A percentile compares a stretch with the other conserved stretches of the same genome.
Conservation (phyloP, 2,329 filamentous ascomycete genomes). For the Chaetothyriales sp. region DNA sequence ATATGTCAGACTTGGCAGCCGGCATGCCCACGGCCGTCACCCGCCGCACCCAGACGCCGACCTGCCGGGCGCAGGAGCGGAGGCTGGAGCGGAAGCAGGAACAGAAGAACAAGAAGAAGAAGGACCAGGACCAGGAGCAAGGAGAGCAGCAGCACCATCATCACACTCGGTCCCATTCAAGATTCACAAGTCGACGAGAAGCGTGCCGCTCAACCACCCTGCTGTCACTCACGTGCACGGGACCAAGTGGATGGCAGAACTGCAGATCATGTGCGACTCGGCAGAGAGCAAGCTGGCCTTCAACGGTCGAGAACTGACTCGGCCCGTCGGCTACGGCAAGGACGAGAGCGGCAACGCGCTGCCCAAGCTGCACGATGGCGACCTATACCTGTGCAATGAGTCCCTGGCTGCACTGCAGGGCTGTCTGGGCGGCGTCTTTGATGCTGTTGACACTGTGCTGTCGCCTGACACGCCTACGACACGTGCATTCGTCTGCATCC, state of each 20-base stretch:
- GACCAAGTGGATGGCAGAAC: slow-evolving; percentile 79
- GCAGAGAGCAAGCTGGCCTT: slow-evolving; percentile 64
- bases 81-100: background rate
- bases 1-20: slow-evolving; percentile 68
- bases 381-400: slow-evolving; percentile 77
- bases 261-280: slow-evolving; percentile 67
- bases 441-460: slow-evolving; percentile 80
- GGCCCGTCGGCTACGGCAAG: slow-evolving; percentile 34
- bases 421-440: slow-evolving; percentile 79
- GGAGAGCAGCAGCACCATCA: background rate
- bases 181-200: slow-evolving; percentile 65
- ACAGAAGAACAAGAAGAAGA: background rate
- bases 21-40: slow-evolving; percentile 56
- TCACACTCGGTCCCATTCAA: slow-evolving; percentile 46
- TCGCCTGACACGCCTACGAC: slow-evolving; percentile 42
- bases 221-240: slow-evolving; percentile 87
- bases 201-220: slow-evolving; percentile 54
- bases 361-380: slow-evolving; percentile 61
- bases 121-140: background rate
- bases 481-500: slow-evolving; percentile 78
- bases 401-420: slow-evolving; percentile 80
- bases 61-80: background rate
- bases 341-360: slow-evolving; percentile 28
- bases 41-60: slow-evolving; percentile 45
- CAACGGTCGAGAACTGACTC: slow-evolving; percentile 61